A percentile compares a stretch with the other conserved stretches of the same genome.
These are phyloP conservation scores for Magnolia changhungtana DNA, from an alignment of 164 flowering plant genomes.

Conservation along the genomic window DNA sequence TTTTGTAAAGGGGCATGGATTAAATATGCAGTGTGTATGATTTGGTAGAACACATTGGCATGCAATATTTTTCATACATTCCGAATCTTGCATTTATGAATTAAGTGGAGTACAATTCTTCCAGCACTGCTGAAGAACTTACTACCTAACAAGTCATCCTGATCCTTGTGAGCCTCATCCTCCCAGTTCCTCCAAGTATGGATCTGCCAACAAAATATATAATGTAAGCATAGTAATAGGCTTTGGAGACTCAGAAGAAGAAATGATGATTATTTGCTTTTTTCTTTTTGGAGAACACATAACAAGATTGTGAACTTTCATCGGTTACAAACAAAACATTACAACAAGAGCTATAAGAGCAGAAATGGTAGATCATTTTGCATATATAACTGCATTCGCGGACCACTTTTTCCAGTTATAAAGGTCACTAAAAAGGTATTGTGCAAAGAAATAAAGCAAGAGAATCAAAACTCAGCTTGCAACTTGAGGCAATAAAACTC, in stretches of 20 bases:
- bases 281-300: background rate
- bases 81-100: background rate
- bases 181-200: constrained; percentile 98
- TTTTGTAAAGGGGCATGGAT: no score
- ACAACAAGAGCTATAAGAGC: background rate
- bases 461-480: no score
- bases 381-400: no score
- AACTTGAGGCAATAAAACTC: no score
- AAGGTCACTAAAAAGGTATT: no score
- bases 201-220: constrained; percentile 37
- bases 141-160: constrained; percentile 63
- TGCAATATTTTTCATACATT: background rate
- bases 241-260: background rate
- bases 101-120: background rate
- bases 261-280: background rate
- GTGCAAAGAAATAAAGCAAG: no score
- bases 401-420: no score
- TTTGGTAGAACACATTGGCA: no score
- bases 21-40: no score
- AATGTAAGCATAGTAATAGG: background rate
- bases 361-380: no score
- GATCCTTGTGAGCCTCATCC: constrained; percentile 79
- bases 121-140: constrained; percentile 15
- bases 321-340: background rate
- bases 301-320: background rate